Evolutionary conservation across 768 basidiomycete species (phyloP), one percentile per base, ranked within the genome.

Genomic region (Macrolepiota albuminosa): DNA sequence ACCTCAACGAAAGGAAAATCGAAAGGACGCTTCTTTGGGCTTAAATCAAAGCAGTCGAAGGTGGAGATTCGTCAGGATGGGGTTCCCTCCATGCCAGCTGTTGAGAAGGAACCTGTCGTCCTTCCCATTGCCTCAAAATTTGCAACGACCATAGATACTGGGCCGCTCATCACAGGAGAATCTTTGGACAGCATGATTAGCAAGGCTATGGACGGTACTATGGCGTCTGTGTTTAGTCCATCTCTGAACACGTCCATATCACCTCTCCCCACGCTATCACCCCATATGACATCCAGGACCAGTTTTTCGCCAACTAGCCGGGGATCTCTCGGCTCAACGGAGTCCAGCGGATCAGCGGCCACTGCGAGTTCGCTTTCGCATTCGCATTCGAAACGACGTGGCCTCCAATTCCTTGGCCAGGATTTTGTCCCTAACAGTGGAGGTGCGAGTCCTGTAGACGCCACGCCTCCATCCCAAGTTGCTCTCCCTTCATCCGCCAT

Each of bases 71-170:
- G 63, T 18, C 61, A 66, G n/a, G 70, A 73, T 11, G 68, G 67
- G 6, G 55, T 57, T 21, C 73, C 67, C 0, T 64, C 66, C 9
- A 60, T 71, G 54, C 72, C 70, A 14, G 39, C 58, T 40, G 31
- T 62, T 18, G 68, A 67, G 26, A 72, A 65, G 51, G 72, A 72
- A 42, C 64, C 69, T 1, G 66, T 77, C 36, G 66, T 71, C 8
- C 72, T 81, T 24, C 81, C 81, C 26, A 82, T 82, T 57, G 81
- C 81, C 4, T 76, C 72, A 18, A 70, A 71, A 59, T 84, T 82
- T 63, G 81, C 77, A 11, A 79, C 76, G 1, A 74, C 75, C 6
- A 56, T 72, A 26, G 63, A 56, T 42, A 36, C 59, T n/a, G 59
- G 51, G 13, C 55, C 57, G 6, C 52, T 48, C 26, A 54, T 47